phyloP scores from a whole-genome alignment of 1,284 basidiomycete species.

The Ceratobasidium sp. region DNA sequence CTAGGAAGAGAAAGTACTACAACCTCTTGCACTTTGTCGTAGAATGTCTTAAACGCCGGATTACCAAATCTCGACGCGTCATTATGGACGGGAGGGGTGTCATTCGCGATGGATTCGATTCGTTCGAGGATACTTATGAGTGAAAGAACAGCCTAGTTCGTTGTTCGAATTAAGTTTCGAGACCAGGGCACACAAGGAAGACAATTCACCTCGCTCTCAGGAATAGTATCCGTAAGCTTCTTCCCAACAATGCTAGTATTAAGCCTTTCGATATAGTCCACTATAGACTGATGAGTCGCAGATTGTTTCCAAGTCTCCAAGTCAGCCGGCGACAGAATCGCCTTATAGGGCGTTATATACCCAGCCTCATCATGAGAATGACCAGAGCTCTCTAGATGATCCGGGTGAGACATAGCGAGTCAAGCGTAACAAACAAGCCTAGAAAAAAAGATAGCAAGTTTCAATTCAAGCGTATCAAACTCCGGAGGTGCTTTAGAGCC shows the following conservation, averaged over 20 bases:
- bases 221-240: conserved; percentile 75
- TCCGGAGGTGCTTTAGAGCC: too few species aligned
- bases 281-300: conserved; percentile 73
- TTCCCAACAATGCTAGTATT: conserved; percentile 82
- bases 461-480: too few species aligned
- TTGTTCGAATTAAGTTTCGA: not conserved
- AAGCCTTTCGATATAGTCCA: conserved; percentile 78
- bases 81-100: conserved; percentile 89
- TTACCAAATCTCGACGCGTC: conserved; percentile 95
- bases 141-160: conserved; percentile 69
- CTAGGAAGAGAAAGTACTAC: conserved; percentile 49
- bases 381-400: not conserved
- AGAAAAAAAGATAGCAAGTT: too few species aligned
- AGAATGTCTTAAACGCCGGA: conserved; percentile 93
- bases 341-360: conserved; percentile 64
- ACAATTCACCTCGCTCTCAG: conserved; percentile 65
- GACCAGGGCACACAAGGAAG: not conserved
- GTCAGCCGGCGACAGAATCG: conserved; percentile 82
- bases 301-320: conserved; percentile 85
- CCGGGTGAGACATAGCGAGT: conserved; percentile 14
- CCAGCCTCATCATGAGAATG: not conserved
- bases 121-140: conserved; percentile 72
- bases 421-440: too few species aligned
- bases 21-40: conserved; percentile 82
- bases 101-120: conserved; percentile 73